A percentile compares a stretch with the other conserved stretches of the same genome.
These are phyloP conservation scores for Microstroma glucosiphilum DNA, from an alignment of 1,284 basidiomycete species.

Conservation along the genomic window DNA sequence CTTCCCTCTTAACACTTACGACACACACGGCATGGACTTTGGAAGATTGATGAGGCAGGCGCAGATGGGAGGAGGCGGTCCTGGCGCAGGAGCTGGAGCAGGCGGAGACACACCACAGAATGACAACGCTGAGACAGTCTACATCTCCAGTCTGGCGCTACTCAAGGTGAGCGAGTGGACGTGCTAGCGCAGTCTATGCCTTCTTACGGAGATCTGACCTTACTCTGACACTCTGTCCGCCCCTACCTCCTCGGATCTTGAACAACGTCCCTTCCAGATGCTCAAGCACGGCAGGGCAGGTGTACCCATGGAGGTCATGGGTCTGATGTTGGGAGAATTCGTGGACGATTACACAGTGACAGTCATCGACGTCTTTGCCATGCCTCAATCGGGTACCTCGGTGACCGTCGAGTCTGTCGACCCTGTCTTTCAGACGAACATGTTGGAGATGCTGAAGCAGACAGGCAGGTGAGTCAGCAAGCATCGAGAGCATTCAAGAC, in stretches of 20 bases:
- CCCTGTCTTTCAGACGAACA: constrained; percentile 96
- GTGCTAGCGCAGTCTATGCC: not conserved
- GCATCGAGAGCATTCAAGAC: no score
- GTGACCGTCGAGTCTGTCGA: constrained; percentile 99
- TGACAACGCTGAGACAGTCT: constrained; percentile 50
- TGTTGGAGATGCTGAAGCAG: constrained; percentile 99
- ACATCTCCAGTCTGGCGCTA: constrained; percentile 47
- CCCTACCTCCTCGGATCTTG: not conserved
- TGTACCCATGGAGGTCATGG: constrained; percentile 99
- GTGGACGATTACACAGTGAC: constrained; percentile 84
- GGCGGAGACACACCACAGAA: constrained; percentile 51
- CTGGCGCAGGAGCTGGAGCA: constrained; percentile 16
- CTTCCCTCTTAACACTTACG: not conserved
- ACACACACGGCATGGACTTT: constrained; percentile 30
- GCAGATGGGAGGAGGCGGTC: constrained; percentile 27
- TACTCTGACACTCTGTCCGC: not conserved
- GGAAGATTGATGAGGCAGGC: constrained; percentile 44
- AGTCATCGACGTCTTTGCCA: constrained; percentile 98
- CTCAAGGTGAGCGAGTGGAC: constrained; percentile 51
- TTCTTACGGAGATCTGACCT: not conserved
- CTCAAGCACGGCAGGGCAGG: constrained; percentile 97
- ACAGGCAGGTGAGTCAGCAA: constrained; percentile 71
- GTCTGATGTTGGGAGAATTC: constrained; percentile 96
- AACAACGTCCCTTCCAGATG: constrained; percentile 72
- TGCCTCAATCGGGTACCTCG: constrained; percentile 98